A percentile compares a stretch with the other conserved stretches of the same genome.
Conservation (phyloP, 331 rosid genomes). For the Erythrophleum ivorense region DNA sequence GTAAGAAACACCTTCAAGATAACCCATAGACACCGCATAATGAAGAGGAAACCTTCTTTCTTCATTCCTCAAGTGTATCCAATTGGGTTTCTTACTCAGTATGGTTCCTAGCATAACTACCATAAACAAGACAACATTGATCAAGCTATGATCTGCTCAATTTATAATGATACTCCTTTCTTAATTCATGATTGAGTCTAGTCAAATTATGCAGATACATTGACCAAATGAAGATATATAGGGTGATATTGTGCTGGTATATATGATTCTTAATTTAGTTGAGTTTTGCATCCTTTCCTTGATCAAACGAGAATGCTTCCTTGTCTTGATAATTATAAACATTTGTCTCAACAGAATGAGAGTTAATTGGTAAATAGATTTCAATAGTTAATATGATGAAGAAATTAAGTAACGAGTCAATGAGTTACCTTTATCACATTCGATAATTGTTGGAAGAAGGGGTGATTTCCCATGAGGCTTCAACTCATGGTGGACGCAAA, state of each 20-base stretch:
- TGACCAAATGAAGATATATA: background rate
- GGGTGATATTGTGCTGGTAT: background rate
- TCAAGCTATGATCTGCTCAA: too few relatives aligned
- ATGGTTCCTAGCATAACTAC: background rate
- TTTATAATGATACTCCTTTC: too few relatives aligned
- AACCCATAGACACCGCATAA: conserved; percentile 34
- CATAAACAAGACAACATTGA: background rate
- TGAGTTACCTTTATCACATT: background rate
- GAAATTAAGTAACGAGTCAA: background rate
- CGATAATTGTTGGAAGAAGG: conserved; percentile 3
- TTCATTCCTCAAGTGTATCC: background rate
- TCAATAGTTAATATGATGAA: background rate
- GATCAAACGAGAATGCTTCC: too few relatives aligned
- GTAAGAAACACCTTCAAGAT: background rate
- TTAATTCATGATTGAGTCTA: background rate
- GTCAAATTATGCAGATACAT: background rate
- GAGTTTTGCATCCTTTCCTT: too few relatives aligned
- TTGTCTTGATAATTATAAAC: too few relatives aligned
- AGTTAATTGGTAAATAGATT: background rate
- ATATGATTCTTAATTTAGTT: too few relatives aligned
- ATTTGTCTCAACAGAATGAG: background rate
- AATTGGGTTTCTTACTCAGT: background rate
- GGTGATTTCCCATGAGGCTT: conserved; percentile 23
- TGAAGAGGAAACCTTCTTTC: conserved; percentile 31
- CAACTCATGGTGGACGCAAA: background rate